phyloP scores from a whole-genome alignment of 176 grass and related monocot species.

The Musa troglodytarum region DNA sequence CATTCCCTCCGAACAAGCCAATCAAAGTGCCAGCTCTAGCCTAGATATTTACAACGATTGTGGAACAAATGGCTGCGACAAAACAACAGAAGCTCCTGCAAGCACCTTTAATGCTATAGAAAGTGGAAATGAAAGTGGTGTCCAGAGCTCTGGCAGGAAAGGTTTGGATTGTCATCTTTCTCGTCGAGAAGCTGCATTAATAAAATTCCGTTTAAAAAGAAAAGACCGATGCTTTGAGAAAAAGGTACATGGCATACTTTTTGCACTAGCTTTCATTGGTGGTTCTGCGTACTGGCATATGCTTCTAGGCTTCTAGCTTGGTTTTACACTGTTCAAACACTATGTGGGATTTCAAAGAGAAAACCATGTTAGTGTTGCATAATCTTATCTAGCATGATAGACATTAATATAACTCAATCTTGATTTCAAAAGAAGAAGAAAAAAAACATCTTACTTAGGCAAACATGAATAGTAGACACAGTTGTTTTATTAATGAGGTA shows the following conservation, averaged over 20 bases:
- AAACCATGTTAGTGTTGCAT: no score
- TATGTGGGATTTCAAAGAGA: no score
- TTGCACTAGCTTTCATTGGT: background rate
- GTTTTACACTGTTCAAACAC: background rate
- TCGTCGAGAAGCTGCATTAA: constrained; percentile 64
- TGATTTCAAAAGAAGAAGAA: background rate
- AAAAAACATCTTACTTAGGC: background rate
- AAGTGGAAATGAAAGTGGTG: constrained; percentile 61
- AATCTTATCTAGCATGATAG: no score
- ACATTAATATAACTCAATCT: no score
- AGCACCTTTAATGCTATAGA: constrained; percentile 35
- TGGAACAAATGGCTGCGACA: constrained; percentile 40
- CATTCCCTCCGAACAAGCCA: constrained; percentile 25
- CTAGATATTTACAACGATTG: constrained; percentile 46
- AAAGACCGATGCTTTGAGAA: constrained; percentile 98
- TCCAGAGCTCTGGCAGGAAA: constrained; percentile 34
- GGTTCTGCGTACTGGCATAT: background rate
- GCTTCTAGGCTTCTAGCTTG: background rate
- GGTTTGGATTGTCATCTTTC: constrained; percentile 31
- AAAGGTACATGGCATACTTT: constrained; percentile 35
- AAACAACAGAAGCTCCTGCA: constrained; percentile 45
- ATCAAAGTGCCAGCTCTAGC: constrained; percentile 47
- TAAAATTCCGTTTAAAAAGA: constrained; percentile 90
- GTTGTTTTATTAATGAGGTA: no score
- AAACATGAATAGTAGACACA: no score